Conservation (phyloP, 352 stramenopile genomes). For the Phytophthora cajani region DNA sequence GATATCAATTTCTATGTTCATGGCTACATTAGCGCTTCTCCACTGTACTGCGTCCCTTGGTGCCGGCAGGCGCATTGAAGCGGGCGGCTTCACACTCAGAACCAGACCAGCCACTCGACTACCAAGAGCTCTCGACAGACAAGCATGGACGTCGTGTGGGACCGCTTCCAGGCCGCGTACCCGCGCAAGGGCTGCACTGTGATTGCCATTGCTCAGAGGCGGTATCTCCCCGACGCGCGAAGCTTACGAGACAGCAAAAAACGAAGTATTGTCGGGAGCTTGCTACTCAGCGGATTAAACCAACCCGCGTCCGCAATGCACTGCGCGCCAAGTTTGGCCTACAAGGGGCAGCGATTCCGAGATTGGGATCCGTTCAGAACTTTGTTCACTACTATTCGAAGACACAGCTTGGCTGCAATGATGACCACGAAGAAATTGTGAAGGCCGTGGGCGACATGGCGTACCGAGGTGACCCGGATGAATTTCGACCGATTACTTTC, state of each 20-base stretch:
- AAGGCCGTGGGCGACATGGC: not conserved
- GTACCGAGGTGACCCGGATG: not conserved
- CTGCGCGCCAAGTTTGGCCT: not conserved
- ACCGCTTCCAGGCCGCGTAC: slow-evolving; percentile 30
- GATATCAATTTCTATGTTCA: not conserved
- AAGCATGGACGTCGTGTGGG: slow-evolving; percentile 35
- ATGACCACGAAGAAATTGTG: not conserved
- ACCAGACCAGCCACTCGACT: slow-evolving; percentile 18
- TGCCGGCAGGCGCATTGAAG: slow-evolving; percentile 17
- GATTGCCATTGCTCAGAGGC: not conserved
- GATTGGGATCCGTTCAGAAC: not conserved
- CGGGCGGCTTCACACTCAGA: slow-evolving; percentile 1
- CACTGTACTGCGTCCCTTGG: slow-evolving; percentile 17
- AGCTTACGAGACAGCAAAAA: not conserved
- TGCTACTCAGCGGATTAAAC: not conserved
- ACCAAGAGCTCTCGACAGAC: not conserved
- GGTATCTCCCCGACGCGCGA: not conserved
- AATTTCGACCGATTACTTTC: not conserved
- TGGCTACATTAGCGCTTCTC: not conserved
- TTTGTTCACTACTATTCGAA: not conserved
- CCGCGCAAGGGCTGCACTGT: slow-evolving; percentile 26
- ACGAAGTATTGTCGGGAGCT: not conserved
- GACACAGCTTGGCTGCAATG: not conserved
- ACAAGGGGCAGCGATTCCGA: not conserved
- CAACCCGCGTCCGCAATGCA: not conserved